A percentile compares a stretch with the other conserved stretches of the same genome.
phyloP scores from a whole-genome alignment of 345 rosid genomes.

The Balakata baccata region DNA sequence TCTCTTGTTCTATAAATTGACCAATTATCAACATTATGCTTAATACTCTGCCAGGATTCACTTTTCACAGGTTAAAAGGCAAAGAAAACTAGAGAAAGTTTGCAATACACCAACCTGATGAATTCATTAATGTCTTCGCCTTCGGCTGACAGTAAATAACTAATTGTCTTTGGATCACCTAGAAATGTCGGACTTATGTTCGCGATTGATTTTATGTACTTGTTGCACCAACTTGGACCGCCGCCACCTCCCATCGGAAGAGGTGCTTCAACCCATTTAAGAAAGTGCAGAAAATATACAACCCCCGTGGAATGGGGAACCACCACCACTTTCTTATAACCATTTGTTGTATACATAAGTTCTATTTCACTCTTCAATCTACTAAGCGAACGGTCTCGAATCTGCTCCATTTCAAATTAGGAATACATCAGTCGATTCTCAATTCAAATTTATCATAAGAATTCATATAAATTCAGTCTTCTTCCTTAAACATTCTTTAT shows the following conservation, averaged over 20 bases:
- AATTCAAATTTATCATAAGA: too few relatives aligned
- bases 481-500: too few relatives aligned
- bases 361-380: conserved; percentile 75
- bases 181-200: conserved; percentile 68
- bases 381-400: conserved; percentile 66
- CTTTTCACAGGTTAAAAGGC: not conserved
- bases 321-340: conserved; percentile 66
- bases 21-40: too few relatives aligned
- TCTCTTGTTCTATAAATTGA: not conserved
- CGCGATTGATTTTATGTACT: conserved; percentile 62
- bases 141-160: conserved; percentile 55
- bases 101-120: conserved; percentile 40
- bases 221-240: conserved; percentile 61
- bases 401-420: conserved; percentile 35
- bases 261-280: conserved; percentile 75
- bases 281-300: conserved; percentile 74
- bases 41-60: too few relatives aligned
- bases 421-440: not conserved
- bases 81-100: not conserved
- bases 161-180: conserved; percentile 63
- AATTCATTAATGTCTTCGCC: conserved; percentile 48
- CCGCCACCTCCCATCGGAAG: conserved; percentile 61
- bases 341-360: conserved; percentile 56
- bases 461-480: too few relatives aligned
- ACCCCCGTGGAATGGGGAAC: conserved; percentile 83